Base-by-base conservation (phyloP, 2,329 filamentous ascomycete genomes). In the Stromatinia cepivora region DNA sequence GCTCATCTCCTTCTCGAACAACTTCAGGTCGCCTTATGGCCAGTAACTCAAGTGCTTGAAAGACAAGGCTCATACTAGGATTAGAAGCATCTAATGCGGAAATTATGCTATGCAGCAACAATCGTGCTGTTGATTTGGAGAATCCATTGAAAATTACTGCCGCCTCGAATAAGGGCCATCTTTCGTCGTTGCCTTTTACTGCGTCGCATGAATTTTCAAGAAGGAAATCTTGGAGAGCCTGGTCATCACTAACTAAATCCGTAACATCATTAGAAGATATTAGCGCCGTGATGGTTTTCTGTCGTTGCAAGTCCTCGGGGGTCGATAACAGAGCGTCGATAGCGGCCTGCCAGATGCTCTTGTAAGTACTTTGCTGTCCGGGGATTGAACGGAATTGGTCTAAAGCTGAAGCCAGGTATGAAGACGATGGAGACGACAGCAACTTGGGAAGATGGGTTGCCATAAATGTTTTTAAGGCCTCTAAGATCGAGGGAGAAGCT, bases 371-470 rank as follows among this genome's bases (percentile, higher is more conserved):
- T 53, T 77, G 77, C 69, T 78, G 81, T 67, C 74, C 80, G 52
- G 79, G 79, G 22, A 82, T 80, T 42, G 81, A 77, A 1, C 85
- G 84, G 53, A 89, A 81, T 0, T 85, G 79, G 61, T 88, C 85
- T 0, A 97, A 81, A 15, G 88, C 87, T 0, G 88, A 86, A 10
- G 93, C 81, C 0, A 97, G 79, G 64, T 89, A 85, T 2, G 85
- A 79, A 0, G 87, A 86, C 1, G 92, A 94, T 0, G 91, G 87
- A 0, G 92, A 93, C 2, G 85, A 79, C 3, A 94, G 80, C 22
- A 95, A 80, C 1, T 82, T 80, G 0, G 85, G 81, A 20, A 90
- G 81, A 71, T 89, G 82, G 1, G 86, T 81, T 28, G 82, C 79
- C 6, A 90, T 79, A 54, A 91, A 87, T 0, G 74, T 72, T 2